phyloP scores from a whole-genome alignment of 169 alveolate genomes.

The Eimeria acervulina region DNA sequence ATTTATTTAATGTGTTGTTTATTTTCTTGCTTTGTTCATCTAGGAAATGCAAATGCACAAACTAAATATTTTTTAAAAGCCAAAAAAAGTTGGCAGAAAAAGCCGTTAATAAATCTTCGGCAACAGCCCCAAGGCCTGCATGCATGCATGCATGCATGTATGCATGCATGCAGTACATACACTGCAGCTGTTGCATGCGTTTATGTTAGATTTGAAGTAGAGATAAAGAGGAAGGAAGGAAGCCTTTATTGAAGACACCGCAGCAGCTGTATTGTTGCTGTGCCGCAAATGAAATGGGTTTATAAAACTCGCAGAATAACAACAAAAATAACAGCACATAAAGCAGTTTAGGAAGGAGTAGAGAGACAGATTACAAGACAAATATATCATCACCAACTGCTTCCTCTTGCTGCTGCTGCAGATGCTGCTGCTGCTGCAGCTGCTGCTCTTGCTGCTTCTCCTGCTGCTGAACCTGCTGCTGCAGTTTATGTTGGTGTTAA shows the following conservation, averaged over 20 bases:
- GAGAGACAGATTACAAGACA: too few relatives aligned
- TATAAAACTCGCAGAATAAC: too few relatives aligned
- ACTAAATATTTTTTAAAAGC: neutral
- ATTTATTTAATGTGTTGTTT: too few relatives aligned
- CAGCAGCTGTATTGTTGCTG: too few relatives aligned
- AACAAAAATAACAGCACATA: too few relatives aligned
- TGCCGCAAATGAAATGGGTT: too few relatives aligned
- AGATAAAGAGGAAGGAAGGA: neutral
- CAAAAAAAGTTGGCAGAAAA: neutral
- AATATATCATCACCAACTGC: too few relatives aligned
- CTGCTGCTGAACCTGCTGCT: too few relatives aligned
- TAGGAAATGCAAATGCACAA: too few relatives aligned
- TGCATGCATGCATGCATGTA: conserved; percentile 8
- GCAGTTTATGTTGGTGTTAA: neutral
- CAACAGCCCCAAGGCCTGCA: neutral
- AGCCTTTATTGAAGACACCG: too few relatives aligned
- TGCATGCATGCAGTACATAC: neutral
- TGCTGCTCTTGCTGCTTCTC: neutral
- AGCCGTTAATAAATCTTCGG: neutral
- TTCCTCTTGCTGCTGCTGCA: neutral
- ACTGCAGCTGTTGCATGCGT: neutral
- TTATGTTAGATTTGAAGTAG: neutral
- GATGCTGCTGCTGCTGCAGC: neutral
- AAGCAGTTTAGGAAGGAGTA: too few relatives aligned
- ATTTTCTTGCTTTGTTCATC: too few relatives aligned